phyloP scores from a whole-genome alignment of 2,329 filamentous ascomycete species.

The Phialophora macrospora region DNA sequence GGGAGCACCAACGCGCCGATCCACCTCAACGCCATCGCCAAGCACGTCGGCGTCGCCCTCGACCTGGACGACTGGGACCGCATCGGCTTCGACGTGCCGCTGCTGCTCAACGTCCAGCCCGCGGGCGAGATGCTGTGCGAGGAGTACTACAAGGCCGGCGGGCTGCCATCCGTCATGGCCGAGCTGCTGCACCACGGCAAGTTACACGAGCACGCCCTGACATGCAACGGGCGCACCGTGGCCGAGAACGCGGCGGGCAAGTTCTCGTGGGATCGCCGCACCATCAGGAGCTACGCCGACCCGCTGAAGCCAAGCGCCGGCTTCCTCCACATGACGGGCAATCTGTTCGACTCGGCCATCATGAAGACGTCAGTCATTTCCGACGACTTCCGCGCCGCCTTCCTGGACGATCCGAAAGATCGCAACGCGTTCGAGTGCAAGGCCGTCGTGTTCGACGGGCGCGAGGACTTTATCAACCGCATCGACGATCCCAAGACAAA shows the following conservation, averaged over 20 bases:
- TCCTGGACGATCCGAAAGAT: constrained; percentile 53
- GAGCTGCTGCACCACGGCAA: constrained; percentile 57
- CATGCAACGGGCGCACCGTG: constrained; percentile 55
- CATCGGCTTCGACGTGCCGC: constrained; percentile 56
- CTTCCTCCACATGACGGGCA: constrained; percentile 57
- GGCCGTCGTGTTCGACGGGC: constrained; percentile 58
- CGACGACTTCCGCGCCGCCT: constrained; percentile 51
- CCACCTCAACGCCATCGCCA: constrained; percentile 60
- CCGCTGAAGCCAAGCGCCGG: constrained; percentile 58
- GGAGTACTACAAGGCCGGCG: constrained; percentile 61
- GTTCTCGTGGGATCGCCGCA: constrained; percentile 57
- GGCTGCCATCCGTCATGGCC: constrained; percentile 59
- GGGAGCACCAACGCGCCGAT: constrained; percentile 64
- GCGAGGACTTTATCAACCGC: constrained; percentile 54
- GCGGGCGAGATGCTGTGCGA: constrained; percentile 60
- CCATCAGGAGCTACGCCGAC: constrained; percentile 53
- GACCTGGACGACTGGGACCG: constrained; percentile 61
- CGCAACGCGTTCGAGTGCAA: constrained; percentile 56
- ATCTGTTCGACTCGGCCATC: constrained; percentile 58
- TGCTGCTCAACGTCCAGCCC: constrained; percentile 61
- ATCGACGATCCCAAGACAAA: constrained; percentile 49
- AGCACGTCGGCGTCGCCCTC: constrained; percentile 58
- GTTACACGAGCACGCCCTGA: constrained; percentile 51
- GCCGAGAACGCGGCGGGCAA: constrained; percentile 52
- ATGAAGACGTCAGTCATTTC: constrained; percentile 61